Base-by-base conservation (phyloP, 306 rosid species). In the Dryas drummondii region DNA sequence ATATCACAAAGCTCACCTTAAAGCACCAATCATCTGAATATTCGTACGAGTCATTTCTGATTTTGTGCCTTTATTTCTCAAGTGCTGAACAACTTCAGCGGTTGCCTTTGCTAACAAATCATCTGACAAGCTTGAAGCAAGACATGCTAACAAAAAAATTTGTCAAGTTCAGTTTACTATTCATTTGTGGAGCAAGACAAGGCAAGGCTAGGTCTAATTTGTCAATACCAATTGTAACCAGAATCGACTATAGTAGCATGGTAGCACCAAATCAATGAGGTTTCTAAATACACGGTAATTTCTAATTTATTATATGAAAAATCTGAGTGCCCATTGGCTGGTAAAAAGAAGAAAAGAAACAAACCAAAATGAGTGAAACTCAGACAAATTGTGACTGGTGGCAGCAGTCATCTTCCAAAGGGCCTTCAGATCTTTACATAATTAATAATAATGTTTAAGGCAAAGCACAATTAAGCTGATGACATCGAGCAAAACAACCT, bases 1-100 rank as follows among this genome's bases (percentile, higher is more conserved):
- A 11, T 8, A 52, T 9, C 61, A 72, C 42, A 80, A 45, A 77
- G 49, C 88, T 75, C 78, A 93, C 98, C 98, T 93, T 80, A 93
- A 80, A 85, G 98, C 97, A 88, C 98, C 98, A 78, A 93, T 93
- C 98, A 91, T 91, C 87, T 93, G 97, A 85, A 93, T 93, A 80
- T 91, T 93, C 42, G 97, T 93, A 26, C 97, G 97, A 60, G 87
- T 89, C 91, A 93, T 72, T 73, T 93, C 96, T 8, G 96, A 86
- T 82, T 88, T 91, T 26, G 82, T 53, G 70, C 82, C 83, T 80
- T 89, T 91, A 80, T 70, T 88, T 87, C 85, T 89, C 86, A 93
- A 89, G 81, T 84, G 86, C 70, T 74, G 76, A 75, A 93, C 97
- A 78, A 93, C 96, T 84, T 86, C 87, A 70, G 78, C 76, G 1